These are phyloP conservation scores for Rhamnella rubrinervis DNA, from an alignment of 331 rosid species.

Conservation along the genomic window DNA sequence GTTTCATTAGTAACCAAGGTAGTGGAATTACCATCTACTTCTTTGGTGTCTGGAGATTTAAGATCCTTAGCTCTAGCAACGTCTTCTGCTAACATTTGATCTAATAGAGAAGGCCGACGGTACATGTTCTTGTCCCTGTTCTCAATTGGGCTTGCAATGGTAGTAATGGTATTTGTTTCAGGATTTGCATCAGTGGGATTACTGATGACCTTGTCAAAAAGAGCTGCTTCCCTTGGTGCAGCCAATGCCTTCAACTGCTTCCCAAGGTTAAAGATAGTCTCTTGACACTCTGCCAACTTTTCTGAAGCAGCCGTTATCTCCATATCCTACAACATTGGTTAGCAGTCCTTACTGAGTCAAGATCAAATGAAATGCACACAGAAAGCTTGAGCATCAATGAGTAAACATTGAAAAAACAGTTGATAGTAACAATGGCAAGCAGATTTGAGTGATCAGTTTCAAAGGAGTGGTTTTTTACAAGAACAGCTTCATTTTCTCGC, in stretches of 20 bases:
- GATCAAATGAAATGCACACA: not conserved
- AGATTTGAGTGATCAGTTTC: not conserved
- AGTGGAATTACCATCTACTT: constrained; percentile 34
- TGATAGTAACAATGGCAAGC: not conserved
- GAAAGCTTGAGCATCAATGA: not conserved
- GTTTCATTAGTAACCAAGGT: constrained; percentile 22
- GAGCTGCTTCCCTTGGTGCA: constrained; percentile 60
- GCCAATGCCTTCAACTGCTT: constrained; percentile 91
- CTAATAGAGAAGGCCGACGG: constrained; percentile 58
- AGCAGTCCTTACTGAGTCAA: constrained; percentile 19
- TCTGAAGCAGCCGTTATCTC: constrained; percentile 92
- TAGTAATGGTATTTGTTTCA: constrained; percentile 18
- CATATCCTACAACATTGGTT: constrained; percentile 59
- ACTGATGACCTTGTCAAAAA: constrained; percentile 54
- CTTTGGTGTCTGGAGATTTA: constrained; percentile 27
- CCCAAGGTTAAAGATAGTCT: constrained; percentile 82
- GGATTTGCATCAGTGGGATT: constrained; percentile 20
- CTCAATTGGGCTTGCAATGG: constrained; percentile 26
- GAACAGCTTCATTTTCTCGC: too few relatives aligned
- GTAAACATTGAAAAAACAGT: not conserved
- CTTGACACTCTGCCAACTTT: constrained; percentile 95
- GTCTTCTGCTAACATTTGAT: constrained; percentile 80
- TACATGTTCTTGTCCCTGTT: constrained; percentile 28
- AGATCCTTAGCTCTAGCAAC: constrained; percentile 25
- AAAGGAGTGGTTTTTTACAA: not conserved